Evolutionary conservation across 139 green algal species (phyloP), one percentile per base, ranked within the genome.

Genomic region (Yamagishiella unicocca): DNA sequence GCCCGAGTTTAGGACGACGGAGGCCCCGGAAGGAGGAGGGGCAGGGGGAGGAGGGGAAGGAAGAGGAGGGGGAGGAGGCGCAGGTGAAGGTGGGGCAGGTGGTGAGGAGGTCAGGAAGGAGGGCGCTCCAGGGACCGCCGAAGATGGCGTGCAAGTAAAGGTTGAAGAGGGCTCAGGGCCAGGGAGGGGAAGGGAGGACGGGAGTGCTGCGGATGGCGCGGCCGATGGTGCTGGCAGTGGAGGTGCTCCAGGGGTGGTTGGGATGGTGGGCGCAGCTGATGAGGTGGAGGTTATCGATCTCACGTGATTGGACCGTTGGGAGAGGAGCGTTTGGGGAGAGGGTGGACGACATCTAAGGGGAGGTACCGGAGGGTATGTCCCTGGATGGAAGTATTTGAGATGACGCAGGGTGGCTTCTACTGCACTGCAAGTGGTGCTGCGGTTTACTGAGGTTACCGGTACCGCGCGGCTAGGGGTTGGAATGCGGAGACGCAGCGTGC

Each of bases 1-100:
- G 50, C 21, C 64, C 4, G 94, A 95, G 58, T 95, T 94, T 77
- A 10, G 14, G 24, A 55, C 38, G 40, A 9, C 38, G 40, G 2
- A 2, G 40, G 38, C 9, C n/a, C n/a, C 9, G 66, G 66, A 74
- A 46, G 33, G 31, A 42, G 66, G 27, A 74, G 66, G 66, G 9
- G 66, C 14, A 74, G 33, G 66, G 17, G 66, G 66, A 74, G 66
- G 66, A 42, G 66, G 66, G 43, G 66, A 17, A 42, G 27, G 66
- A n/a, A 4, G 22, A 6, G 66, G 66, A 42, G 66, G 66, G 33
- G 66, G 21, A 21, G 14, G 61, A 70, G 61, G 10, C 31, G 24
- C 7, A 33, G 61, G 27, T 19, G 61, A 70, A 33, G 61, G 27
- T 19, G 61, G 27, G 14, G 61, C 21, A 25, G 61, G 24, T 70